Evolutionary conservation across 2,329 filamentous ascomycete species (phyloP).

Genomic region (Calycina herbarum): DNA sequence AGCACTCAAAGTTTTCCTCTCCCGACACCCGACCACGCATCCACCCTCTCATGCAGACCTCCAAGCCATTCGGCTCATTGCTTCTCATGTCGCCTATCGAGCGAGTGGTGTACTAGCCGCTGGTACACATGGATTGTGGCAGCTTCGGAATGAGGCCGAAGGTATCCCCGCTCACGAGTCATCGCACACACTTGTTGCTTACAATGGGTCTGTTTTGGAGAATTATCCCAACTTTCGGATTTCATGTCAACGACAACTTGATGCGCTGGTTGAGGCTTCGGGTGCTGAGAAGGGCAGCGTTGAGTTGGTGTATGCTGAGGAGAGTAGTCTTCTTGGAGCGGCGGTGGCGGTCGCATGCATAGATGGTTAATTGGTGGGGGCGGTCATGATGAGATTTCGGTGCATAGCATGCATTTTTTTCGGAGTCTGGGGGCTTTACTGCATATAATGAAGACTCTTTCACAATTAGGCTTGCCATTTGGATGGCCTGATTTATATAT

Average conservation of each 20-base stretch:
- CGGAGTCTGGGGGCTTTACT: not conserved
- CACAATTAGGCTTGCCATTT: not conserved
- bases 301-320: constrained; percentile 66
- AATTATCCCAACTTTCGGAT: constrained; percentile 69
- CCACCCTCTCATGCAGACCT: constrained; percentile 51
- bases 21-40: constrained; percentile 47
- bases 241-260: constrained; percentile 62
- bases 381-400: not conserved
- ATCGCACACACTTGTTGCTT: constrained; percentile 64
- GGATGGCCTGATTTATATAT: not conserved
- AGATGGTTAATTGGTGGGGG: constrained; percentile 17
- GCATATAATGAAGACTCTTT: not conserved
- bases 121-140: constrained; percentile 60
- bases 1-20: constrained; percentile 50
- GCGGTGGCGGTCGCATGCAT: constrained; percentile 64
- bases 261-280: constrained; percentile 53
- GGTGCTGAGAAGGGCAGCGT: constrained; percentile 47
- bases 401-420: not conserved
- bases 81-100: constrained; percentile 55
- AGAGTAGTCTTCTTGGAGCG: constrained; percentile 74
- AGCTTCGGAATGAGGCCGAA: constrained; percentile 52
- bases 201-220: constrained; percentile 78
- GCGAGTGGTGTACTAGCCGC: constrained; percentile 61
- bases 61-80: constrained; percentile 51
- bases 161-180: constrained; percentile 34